Base-by-base conservation (phyloP, 148 eudicot species). In the Vaccinium macrocarpon region DNA sequence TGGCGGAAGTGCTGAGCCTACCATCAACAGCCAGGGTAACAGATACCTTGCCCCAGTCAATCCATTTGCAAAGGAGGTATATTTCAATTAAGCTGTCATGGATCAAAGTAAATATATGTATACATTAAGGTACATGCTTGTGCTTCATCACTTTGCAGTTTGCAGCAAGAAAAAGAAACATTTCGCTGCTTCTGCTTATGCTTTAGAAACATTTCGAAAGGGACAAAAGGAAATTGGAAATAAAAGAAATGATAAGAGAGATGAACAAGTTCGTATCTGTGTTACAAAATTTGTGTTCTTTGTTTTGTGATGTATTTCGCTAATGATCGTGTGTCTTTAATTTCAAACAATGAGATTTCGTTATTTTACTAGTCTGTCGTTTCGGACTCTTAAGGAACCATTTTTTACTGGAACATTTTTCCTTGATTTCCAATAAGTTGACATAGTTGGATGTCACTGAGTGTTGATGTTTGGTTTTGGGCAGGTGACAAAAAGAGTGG, bases 1-100 rank as follows among this genome's bases (percentile, higher is more conserved):
- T 70, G 98, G 98, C 78, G 98, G 98, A 84, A 95, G 98, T 80
- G 98, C 97, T 49, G 66, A 23, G 25, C 98, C 98, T 62, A 95
- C 98, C 38, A 95, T 95, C 86, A 95, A 95, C 90, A 95, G 98
- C 90, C 98, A 95, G 83, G 98, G 97, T 42, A 95, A 95, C 91
- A 87, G 98, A 90, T 95, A 92, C 84, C 92, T 93, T 74, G 98
- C 98, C 42, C 97, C 98, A 55, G 53, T 16, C 55, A 92, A 95
- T 85, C 94, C 88, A 50, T 92, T 89, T 79, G 94, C 98, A 8
- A 95, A 95, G 75, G 97, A 95, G 96, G 98, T 95, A 89, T 9
- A 1, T 29, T 51, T 68, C 25, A 82, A 19, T 29, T 29, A 78
- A 32, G 57, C 25, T 55, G 11, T 8, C 46, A n/a, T 53, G 76